Conservation (phyloP, 331 rosid species). For the Acacia concinna region DNA sequence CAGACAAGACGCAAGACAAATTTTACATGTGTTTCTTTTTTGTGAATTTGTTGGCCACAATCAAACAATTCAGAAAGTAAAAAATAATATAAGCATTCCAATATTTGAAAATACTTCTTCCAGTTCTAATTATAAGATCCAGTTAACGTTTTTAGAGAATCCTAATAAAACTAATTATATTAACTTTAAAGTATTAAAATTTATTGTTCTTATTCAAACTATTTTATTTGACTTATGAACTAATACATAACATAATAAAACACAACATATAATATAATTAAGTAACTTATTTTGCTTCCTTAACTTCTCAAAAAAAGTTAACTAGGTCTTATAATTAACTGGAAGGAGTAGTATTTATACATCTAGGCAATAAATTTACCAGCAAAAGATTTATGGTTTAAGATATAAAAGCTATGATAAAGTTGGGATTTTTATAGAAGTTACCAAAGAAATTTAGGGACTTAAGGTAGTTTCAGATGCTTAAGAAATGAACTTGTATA, state of each 20-base stretch:
- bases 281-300: too few relatives aligned
- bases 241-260: too few relatives aligned
- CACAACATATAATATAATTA: too few relatives aligned
- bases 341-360: not conserved
- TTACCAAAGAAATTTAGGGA: not conserved
- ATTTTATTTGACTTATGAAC: too few relatives aligned
- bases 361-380: not conserved
- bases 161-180: too few relatives aligned
- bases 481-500: not conserved
- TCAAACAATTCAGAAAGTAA: not conserved
- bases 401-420: not conserved
- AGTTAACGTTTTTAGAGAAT: too few relatives aligned
- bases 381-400: not conserved
- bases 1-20: conserved; percentile 6
- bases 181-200: too few relatives aligned
- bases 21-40: conserved; percentile 7
- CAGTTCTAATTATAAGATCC: too few relatives aligned
- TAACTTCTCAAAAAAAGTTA: too few relatives aligned
- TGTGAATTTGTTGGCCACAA: not conserved
- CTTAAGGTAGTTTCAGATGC: not conserved
- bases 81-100: conserved; percentile 2
- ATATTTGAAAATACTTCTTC: not conserved
- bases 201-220: too few relatives aligned
- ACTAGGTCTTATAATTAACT: too few relatives aligned
- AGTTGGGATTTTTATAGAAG: not conserved